A percentile compares a stretch with the other conserved stretches of the same genome.
Conservation (phyloP, 1,139 yeast species). For the Saccharomyces hybrid region DNA sequence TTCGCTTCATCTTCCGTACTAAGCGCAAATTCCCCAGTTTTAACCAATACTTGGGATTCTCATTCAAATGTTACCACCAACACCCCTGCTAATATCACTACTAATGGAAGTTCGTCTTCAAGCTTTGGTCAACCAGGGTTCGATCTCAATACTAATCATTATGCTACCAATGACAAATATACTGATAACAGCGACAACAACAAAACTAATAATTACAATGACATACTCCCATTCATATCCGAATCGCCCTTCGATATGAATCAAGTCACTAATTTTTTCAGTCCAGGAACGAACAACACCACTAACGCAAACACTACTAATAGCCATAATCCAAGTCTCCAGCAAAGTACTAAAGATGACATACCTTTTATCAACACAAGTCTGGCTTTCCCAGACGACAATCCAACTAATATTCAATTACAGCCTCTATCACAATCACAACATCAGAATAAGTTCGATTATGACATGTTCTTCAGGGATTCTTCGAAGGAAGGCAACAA, state of each 20-base stretch:
- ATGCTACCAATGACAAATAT: neutral
- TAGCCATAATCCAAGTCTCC: neutral
- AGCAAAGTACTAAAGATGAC: conserved; percentile 1
- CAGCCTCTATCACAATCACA: neutral
- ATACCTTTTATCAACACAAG: conserved; percentile 20
- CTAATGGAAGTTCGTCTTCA: conserved; percentile 4
- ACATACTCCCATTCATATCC: conserved; percentile 1
- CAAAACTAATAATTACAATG: neutral
- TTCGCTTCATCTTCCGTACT: neutral
- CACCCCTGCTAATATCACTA: conserved; percentile 6
- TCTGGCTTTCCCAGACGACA: conserved; percentile 20
- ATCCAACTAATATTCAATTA: neutral
- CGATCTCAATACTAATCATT: neutral
- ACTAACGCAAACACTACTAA: neutral
- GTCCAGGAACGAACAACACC: conserved; percentile 1
- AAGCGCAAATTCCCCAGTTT: neutral
- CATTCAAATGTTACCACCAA: conserved; percentile 4
- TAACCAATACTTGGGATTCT: conserved; percentile 11
- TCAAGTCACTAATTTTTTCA: neutral
- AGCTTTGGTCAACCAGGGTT: conserved; percentile 13
- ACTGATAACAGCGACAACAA: conserved; percentile 1
- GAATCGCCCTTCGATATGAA: conserved; percentile 3
- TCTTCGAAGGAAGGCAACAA: conserved; percentile 2
- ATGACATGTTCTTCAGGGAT: conserved; percentile 5
- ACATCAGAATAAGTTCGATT: neutral